phyloP scores from a whole-genome alignment of 1,284 basidiomycete genomes.

The Puccinia triticina region DNA sequence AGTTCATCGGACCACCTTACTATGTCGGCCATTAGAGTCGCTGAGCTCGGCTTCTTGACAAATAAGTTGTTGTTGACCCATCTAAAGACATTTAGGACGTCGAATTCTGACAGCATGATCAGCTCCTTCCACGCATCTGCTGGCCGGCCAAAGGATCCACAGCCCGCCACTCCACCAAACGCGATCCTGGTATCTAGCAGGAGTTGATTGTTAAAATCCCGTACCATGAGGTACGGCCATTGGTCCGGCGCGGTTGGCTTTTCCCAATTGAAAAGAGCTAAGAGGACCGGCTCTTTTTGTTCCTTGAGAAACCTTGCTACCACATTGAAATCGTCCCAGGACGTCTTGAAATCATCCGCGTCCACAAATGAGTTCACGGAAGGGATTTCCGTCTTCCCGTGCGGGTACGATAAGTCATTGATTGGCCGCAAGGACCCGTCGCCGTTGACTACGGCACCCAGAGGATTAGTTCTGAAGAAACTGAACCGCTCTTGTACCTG shows the following conservation, averaged over 20 bases:
- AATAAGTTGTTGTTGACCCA: slow-evolving; percentile 9
- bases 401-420: background rate
- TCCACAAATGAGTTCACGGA: slow-evolving; percentile 20
- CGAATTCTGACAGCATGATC: background rate
- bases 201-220: background rate
- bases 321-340: too few species aligned
- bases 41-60: background rate
- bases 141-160: too few species aligned
- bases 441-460: background rate
- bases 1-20: too few species aligned
- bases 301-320: background rate
- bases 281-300: too few species aligned
- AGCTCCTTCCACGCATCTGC: slow-evolving; percentile 3
- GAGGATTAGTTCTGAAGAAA: background rate
- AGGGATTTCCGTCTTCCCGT: background rate
- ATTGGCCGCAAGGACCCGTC: background rate
- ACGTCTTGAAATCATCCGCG: too few species aligned
- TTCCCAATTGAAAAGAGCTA: slow-evolving; percentile 28
- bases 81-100: background rate
- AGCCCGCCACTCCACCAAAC: slow-evolving; percentile 9
- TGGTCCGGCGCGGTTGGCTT: too few species aligned
- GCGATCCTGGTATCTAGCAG: background rate
- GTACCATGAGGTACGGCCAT: background rate
- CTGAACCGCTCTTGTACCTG: too few species aligned
- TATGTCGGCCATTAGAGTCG: too few species aligned